Evolutionary conservation across 345 rosid genomes (phyloP), one percentile per base, ranked within the genome.

Genomic region (Triadica sebifera): DNA sequence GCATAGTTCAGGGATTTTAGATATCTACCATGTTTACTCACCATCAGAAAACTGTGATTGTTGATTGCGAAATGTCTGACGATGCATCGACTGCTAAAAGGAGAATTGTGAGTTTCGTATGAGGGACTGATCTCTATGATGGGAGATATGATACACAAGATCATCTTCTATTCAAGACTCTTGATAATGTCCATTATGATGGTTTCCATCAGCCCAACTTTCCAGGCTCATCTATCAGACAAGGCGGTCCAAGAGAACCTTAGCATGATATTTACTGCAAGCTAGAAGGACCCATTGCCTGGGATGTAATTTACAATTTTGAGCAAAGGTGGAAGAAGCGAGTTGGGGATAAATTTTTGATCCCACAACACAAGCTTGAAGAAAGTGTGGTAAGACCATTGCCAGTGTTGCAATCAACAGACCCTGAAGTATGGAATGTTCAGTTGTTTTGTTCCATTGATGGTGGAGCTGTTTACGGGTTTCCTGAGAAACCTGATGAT

Each of bases 251-350:
- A 0, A 84, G 98, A 62, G 97, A 91, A 82, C 98, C 98, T 0
- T 94, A 97, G 98, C 98, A 94, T 49, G 98, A 94, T 77, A 83
- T 91, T 68, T 97, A 94, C 38, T 94, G 97, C 79, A 86, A 84
- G 72, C 77, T 94, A 5, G 97, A 94, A 74, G 98, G 98, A 60
- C 93, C 96, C 19, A 86, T 85, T 3, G 97, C 97, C 0, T 94
- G 97, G 97, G 98, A 94, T 78, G 92, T 91, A 34, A 80, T 94
- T 65, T 86, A 84, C 83, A 94, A 89, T 76, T 94, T 94, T 66
- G 98, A 94, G 82, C 98, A 94, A 58, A 83, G 98, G 77, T 94
- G 98, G 98, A 71, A 17, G 53, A 90, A 83, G 75, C 96, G 89
- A 82, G 89, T 82, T 19, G 80, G 68, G 29, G 45, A 59, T 4